A percentile compares a stretch with the other conserved stretches of the same genome.
Conservation (phyloP, 768 basidiomycete genomes). For the Tulasnella calospora region DNA sequence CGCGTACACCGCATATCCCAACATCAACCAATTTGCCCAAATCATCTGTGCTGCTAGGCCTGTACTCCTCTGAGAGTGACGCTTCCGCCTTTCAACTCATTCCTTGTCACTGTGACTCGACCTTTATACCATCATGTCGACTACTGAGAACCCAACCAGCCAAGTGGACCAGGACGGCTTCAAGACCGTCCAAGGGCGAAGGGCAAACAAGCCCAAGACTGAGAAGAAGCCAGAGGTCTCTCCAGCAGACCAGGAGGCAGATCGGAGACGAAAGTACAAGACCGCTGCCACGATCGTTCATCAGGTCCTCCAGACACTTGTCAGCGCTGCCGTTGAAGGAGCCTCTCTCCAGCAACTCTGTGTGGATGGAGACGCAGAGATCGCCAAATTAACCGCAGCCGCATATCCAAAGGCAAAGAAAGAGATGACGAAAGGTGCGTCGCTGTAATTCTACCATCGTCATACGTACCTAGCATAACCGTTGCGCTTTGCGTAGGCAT, state of each 20-base stretch:
- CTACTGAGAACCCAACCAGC: neutral
- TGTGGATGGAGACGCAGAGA: conserved; percentile 85
- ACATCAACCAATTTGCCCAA: conserved; percentile 12
- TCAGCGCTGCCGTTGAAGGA: conserved; percentile 70
- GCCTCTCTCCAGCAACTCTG: conserved; percentile 85
- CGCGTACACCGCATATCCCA: conserved; percentile 7
- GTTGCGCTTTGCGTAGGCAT: conserved; percentile 53
- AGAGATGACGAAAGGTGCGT: conserved; percentile 74
- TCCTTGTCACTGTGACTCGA: neutral
- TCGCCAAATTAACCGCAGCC: conserved; percentile 76
- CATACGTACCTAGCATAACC: neutral
- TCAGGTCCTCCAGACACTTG: conserved; percentile 76
- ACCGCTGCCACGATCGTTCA: conserved; percentile 88
- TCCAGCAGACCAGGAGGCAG: conserved; percentile 5
- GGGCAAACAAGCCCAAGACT: conserved; percentile 16
- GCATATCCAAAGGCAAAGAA: conserved; percentile 57
- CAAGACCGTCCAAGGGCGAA: conserved; percentile 5
- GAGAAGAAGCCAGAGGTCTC: conserved; percentile 18
- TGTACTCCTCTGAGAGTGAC: neutral
- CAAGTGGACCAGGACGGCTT: conserved; percentile 4
- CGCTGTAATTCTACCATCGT: conserved; percentile 3
- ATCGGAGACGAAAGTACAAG: conserved; percentile 39
- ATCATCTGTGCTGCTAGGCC: neutral
- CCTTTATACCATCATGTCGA: neutral
- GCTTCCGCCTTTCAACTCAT: neutral